phyloP scores from a whole-genome alignment of 2,329 filamentous ascomycete species.

The Fusarium palustre region DNA sequence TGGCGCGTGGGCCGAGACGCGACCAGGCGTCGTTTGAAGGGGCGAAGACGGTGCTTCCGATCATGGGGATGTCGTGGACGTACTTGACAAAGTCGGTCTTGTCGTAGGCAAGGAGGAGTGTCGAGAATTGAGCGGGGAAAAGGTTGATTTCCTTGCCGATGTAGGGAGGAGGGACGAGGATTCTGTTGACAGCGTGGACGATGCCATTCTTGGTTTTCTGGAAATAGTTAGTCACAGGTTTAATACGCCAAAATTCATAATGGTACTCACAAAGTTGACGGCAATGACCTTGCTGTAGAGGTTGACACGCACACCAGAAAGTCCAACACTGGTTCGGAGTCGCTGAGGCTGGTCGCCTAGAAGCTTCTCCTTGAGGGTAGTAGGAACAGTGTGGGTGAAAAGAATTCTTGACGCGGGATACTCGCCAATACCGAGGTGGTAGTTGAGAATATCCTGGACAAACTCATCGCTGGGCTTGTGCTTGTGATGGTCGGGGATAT shows the following conservation, averaged over 20 bases:
- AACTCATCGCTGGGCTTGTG: slow-evolving; percentile 76
- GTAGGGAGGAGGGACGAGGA: slow-evolving; percentile 81
- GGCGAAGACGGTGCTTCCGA: slow-evolving; percentile 82
- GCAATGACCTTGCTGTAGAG: slow-evolving; percentile 78
- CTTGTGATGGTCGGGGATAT: slow-evolving; percentile 60
- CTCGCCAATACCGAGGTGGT: slow-evolving; percentile 78
- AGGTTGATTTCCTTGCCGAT: slow-evolving; percentile 67
- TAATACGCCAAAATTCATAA: accelerated
- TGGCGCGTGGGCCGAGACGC: slow-evolving; percentile 76
- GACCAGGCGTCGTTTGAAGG: slow-evolving; percentile 85
- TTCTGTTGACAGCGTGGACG: slow-evolving; percentile 79
- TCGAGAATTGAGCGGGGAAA: slow-evolving; percentile 81
- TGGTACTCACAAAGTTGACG: slow-evolving; percentile 72
- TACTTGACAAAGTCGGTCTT: slow-evolving; percentile 78
- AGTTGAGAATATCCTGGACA: slow-evolving; percentile 75
- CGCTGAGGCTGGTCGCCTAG: slow-evolving; percentile 78
- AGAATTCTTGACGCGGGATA: slow-evolving; percentile 76
- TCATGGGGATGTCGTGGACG: slow-evolving; percentile 64
- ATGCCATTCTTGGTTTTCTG: slow-evolving; percentile 82
- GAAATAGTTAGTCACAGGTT: neutral
- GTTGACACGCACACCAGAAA: slow-evolving; percentile 77
- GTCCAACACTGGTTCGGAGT: slow-evolving; percentile 73
- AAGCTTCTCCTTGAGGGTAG: slow-evolving; percentile 66
- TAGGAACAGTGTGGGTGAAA: slow-evolving; percentile 78
- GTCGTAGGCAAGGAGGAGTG: slow-evolving; percentile 77